Evolutionary conservation across 176 grass and related monocot genomes (phyloP), one percentile per base, ranked within the genome.

Genomic region (Phyllostachys edulis): DNA sequence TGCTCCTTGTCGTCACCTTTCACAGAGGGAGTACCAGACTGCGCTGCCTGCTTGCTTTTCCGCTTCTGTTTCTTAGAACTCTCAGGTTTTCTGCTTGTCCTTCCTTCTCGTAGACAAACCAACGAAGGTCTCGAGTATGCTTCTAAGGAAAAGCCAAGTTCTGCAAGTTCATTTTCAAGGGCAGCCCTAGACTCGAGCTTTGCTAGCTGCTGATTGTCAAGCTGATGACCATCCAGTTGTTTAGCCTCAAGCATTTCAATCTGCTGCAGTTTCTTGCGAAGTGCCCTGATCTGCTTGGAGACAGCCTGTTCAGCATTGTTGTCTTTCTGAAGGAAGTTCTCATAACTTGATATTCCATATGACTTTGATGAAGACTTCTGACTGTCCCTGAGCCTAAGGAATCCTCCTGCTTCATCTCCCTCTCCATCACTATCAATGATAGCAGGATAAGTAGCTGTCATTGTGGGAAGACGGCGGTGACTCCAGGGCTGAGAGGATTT

Each of bases 211-310:
- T 99, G 96, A 81, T 82, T 80, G 74, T 99, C 96, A 68, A 99
- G 96, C 56, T 88, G 69, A 73, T 94, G 89, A 57, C 96, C 91
- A 47, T 81, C 81, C 67, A 92, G 82, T 78, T 92, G 91, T 83
- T 90, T 99, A 71, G 84, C 75, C 80, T 94, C 93, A 14, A 99
- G 93, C 87, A 96, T 94, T 54, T 99, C 96, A 82, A 99, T 99
- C 71, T 99, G 96, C 92, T 99, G 96, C 73, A 99, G 89, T 72
- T 99, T 99, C 88, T 96, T 99, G 26, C 91, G 81, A 70, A 96
- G 50, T 75, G 91, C 91, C 77, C 96, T 92, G 44, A 96, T 92
- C 91, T 99, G 91, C 76, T 94, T 99, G 24, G 82, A 89, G 63
- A 92, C 84, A 68, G 80, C 81, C 86, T 96, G 91, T 32, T 96